A percentile compares a stretch with the other conserved stretches of the same genome.
phyloP scores from a whole-genome alignment of 768 basidiomycete species.

The Dioszegia hungarica region DNA sequence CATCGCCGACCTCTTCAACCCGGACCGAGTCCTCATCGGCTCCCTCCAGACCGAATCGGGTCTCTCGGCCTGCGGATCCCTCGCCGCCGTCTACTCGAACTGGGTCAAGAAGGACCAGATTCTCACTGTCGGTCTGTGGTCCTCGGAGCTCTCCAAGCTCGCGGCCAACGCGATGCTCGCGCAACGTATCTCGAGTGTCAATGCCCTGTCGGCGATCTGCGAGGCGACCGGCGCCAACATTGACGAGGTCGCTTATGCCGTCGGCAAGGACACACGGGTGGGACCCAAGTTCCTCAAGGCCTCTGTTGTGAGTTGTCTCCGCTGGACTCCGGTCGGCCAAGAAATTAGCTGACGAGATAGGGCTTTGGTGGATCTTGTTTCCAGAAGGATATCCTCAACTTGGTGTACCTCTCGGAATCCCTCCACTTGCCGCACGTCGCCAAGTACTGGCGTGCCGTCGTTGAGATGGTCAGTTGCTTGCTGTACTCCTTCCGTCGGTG shows the following conservation, averaged over 20 bases:
- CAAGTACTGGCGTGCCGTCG: slow-evolving; percentile 88
- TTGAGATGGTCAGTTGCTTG: slow-evolving; percentile 60
- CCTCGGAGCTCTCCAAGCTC: slow-evolving; percentile 94
- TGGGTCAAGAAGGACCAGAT: slow-evolving; percentile 85
- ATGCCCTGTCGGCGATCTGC: slow-evolving; percentile 96
- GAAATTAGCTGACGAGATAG: slow-evolving; percentile 3
- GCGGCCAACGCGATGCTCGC: slow-evolving; percentile 99
- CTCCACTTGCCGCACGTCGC: slow-evolving; percentile 94
- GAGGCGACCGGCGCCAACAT: slow-evolving; percentile 98
- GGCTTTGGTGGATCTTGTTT: slow-evolving; percentile 98
- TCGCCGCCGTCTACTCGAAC: slow-evolving; percentile 81
- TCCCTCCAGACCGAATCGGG: slow-evolving; percentile 88
- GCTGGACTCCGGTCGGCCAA: not conserved
- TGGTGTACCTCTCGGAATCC: slow-evolving; percentile 94
- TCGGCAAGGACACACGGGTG: slow-evolving; percentile 86
- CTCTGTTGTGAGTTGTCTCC: slow-evolving; percentile 38
- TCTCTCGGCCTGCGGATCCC: slow-evolving; percentile 67
- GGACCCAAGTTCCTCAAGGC: slow-evolving; percentile 89
- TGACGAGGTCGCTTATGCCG: slow-evolving; percentile 90
- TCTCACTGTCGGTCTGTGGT: slow-evolving; percentile 95
- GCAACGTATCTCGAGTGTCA: slow-evolving; percentile 96
- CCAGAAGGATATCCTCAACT: slow-evolving; percentile 99
- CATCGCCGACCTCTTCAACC: slow-evolving; percentile 75
- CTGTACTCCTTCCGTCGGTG: not conserved
- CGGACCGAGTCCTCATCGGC: slow-evolving; percentile 95